Evolutionary conservation across 2,329 filamentous ascomycete genomes (phyloP), one percentile per base, ranked within the genome.

Genomic region (Fusarium guadeloupense): DNA sequence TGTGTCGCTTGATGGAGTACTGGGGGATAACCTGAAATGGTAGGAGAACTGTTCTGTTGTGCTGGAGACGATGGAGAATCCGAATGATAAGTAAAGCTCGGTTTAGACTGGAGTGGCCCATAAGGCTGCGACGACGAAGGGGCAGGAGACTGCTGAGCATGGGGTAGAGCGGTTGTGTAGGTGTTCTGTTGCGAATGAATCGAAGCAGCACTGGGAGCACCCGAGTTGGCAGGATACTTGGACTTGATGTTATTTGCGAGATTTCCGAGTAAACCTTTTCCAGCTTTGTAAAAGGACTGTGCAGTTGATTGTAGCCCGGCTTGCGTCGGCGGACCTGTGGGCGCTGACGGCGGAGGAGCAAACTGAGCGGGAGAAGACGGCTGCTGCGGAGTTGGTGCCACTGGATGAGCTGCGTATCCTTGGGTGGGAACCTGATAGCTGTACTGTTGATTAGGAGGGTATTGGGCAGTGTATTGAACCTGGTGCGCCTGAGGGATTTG

Each of bases 201-300:
- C 6, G 42, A 49, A 4, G 40, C 23, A 4, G 35, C 44, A 9
- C 13, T 39, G 8, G 57, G 1, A n/a, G 31, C 1, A 1, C 30
- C 9, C 8, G 9, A 23, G 7, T 46, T 3, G n/a, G 41, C 10
- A 3, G 59, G 59, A 19, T 62, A 62, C 20, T 64, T 63, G 5
- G 45, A 47, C 26, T 64, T 63, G 33, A 63, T 64, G 41, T 60
- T 63, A 14, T 44, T 64, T 1, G 60, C 60, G 0, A 64, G 45
- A 12, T 56, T 59, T 6, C 60, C 60, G 0, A 63, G 10, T 1
- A 63, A 33, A 0, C 59, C 60, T 4, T 63, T 63, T n/a, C 59
- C 54, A 0, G 51, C 40, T 4, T 63, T 63, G 21, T 34, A 49
- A 4, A 65, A 21, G 1, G 59, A 66, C 10, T 60, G 49, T 0